Evolutionary conservation across 495 filamentous ascomycete genomes (phyloP), one percentile per base, ranked within the genome.

Genomic region (Tuber melanosporum): DNA sequence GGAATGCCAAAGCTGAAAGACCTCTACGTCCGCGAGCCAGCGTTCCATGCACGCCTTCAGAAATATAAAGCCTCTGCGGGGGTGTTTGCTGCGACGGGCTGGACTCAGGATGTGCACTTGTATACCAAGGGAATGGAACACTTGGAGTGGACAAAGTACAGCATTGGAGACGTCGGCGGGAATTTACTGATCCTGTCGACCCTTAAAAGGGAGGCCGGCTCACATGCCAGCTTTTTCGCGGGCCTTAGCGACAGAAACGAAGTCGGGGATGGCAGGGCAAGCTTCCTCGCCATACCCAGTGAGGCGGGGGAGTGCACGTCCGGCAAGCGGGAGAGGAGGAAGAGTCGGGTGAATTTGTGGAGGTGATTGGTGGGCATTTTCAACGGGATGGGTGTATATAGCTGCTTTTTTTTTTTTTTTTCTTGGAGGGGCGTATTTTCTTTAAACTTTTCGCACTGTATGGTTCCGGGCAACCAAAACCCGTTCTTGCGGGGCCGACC

Each of bases 11-110:
- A 88, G 19, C 88, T 99, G 2, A 86, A 85, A 9, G 87, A 90
- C 32, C 87, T 98, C 42, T 98, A 96, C 84, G 95, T 97, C 62
- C 92, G 93, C 15, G 94, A 97, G 80, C 86, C 91, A 15, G 85
- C 88, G 74, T 97, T 98, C 83, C 89, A 93, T 39, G 93, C 96
- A 57, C 85, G 86, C 0, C 86, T 97, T 32, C 89, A 92, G 86
- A 86, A 49, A 71, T 78, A 75, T 66, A 71, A 69, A 57, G 69
- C 74, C 66, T 74, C 52, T 84, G 82, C 8, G 42, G 75, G 73
- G 79, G 85, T 41, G 80, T 87, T 20, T 84, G 84, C 74, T 81
- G 80, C 17, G 81, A 84, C 39, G 79, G 84, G 46, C 81, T 79
- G 76, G 80, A 79, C 74, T 41, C 77, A 75, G 70, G 32, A 17